These are phyloP conservation scores for Phytophthora capsici DNA, from an alignment of 352 stramenopile genomes.

Conservation along the genomic window DNA sequence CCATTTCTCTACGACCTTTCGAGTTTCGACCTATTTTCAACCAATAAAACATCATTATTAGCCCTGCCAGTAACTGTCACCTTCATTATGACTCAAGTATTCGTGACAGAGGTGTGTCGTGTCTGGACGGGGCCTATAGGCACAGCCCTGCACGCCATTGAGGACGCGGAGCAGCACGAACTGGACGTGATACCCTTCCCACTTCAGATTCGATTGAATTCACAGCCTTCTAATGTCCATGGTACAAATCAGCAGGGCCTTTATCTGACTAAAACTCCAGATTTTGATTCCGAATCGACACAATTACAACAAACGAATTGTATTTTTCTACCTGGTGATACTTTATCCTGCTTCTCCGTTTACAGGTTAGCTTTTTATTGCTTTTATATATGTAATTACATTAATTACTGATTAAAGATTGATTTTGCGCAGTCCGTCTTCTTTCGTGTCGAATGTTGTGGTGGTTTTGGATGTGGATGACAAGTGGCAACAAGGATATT, in stretches of 20 bases:
- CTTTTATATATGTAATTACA: neutral
- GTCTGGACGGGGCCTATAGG: constrained; percentile 51
- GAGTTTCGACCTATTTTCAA: constrained; percentile 7
- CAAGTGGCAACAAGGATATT: constrained; percentile 57
- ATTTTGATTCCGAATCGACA: neutral
- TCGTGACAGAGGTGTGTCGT: constrained; percentile 41
- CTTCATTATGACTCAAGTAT: constrained; percentile 30
- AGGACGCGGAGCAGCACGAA: constrained; percentile 37
- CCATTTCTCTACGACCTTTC: constrained; percentile 45
- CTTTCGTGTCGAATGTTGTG: constrained; percentile 58
- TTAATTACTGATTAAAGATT: constrained; percentile 7
- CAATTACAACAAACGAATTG: constrained; percentile 15
- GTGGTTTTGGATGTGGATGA: constrained; percentile 53
- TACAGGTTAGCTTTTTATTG: constrained; percentile 62
- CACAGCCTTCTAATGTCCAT: neutral
- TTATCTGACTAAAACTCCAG: constrained; percentile 22
- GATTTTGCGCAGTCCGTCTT: constrained; percentile 47
- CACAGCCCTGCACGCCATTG: constrained; percentile 33
- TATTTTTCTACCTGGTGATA: constrained; percentile 42
- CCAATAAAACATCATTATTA: constrained; percentile 24
- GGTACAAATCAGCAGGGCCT: constrained; percentile 26
- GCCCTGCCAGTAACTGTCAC: constrained; percentile 1
- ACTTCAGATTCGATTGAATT: constrained; percentile 37
- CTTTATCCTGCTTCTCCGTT: constrained; percentile 44
- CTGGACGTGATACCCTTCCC: constrained; percentile 33